Base-by-base conservation (phyloP, 495 filamentous ascomycete species). In the Penicillium dipodomyicola region DNA sequence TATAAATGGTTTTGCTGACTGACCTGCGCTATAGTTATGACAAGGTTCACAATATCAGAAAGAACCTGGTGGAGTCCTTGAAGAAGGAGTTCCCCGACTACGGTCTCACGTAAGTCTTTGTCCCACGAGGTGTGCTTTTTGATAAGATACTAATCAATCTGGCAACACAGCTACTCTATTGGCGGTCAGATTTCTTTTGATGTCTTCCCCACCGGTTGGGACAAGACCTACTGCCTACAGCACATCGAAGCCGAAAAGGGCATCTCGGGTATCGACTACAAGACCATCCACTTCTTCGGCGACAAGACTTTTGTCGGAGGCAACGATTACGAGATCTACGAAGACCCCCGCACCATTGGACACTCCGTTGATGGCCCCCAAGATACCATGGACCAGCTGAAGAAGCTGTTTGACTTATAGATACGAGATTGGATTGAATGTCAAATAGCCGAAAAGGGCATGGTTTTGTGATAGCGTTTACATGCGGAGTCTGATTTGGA, bases 111-210 rank as follows among this genome's bases (percentile, higher is more conserved):
- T 96, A 70, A 68, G 88, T 83, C 10, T 22, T 20, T 23, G 27
- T n/a, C 23, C 10, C 19, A 1, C 45, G 29, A 33, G 9, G 5
- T 20, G 20, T 12, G 9, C 35, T 33, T 14, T 14, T 15, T 25
- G 23, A 50, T 19, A 30, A 17, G 4, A 15, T 15, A 29, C 40
- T 41, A 14, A 41, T 32, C 3, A 15, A 49, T 23, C 4, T 5
- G 48, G 23, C 40, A 56, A 59, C 30, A 60, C 55, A 92, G 90
- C 27, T 96, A 85, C 78, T 92, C 90, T 44, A 92, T 98, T 64
- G 94, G 94, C 61, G 94, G 94, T 40, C 90, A 97, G 65, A 96
- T 98, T 68, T 96, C 90, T 54, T 98, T 98, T 77, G 94, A 98
- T 68, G 91, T 97, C 58, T 98, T 98, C 81, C 94, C 94, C 49